phyloP scores from a whole-genome alignment of 2,329 filamentous ascomycete genomes.

The Aureobasidium subglaciale region DNA sequence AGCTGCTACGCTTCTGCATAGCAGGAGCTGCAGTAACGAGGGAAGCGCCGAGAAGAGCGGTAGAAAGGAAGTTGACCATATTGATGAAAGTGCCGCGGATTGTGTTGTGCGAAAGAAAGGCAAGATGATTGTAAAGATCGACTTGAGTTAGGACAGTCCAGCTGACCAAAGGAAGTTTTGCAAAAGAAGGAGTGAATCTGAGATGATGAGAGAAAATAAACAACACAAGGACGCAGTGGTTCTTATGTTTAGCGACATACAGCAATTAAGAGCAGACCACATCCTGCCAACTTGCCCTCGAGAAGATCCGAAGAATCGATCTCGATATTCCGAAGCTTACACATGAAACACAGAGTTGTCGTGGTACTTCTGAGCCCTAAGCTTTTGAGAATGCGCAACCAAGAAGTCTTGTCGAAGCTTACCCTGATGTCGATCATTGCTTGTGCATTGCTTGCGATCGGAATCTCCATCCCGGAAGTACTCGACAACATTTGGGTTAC shows the following conservation, averaged over 20 bases:
- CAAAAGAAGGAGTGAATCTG: background rate
- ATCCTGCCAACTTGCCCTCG: background rate
- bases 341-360: background rate
- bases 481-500: no score
- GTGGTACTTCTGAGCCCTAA: no score
- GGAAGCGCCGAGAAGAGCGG: constrained; percentile 13
- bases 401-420: no score
- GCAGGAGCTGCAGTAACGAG: constrained; percentile 14
- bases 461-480: no score
- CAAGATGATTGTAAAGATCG: background rate
- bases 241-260: background rate
- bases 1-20: constrained; percentile 8
- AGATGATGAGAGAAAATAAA: background rate
- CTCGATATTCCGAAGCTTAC: background rate
- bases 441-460: no score
- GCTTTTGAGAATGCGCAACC: no score
- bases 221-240: no score
- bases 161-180: constrained; percentile 14
- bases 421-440: no score
- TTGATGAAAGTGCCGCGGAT: background rate
- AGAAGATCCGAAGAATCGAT: no score
- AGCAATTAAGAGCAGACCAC: background rate
- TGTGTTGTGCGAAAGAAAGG: background rate
- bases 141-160: constrained; percentile 14
- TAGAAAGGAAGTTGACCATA: constrained; percentile 5